A percentile compares a stretch with the other conserved stretches of the same genome.
These are phyloP conservation scores for Monilinia polystroma DNA, from an alignment of 2,329 filamentous ascomycete genomes.

Conservation along the genomic window DNA sequence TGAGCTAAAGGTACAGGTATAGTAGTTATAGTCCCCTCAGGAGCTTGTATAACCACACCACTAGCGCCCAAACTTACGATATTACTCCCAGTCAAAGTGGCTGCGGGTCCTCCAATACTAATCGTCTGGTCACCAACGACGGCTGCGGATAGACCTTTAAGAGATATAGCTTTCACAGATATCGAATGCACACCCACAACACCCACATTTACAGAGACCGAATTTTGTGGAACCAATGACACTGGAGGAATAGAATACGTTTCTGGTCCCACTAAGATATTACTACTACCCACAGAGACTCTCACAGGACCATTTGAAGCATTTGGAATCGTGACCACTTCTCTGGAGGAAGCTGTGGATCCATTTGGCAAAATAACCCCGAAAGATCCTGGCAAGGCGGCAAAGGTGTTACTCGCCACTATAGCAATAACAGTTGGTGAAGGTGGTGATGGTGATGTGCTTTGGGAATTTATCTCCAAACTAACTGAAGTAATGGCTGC, in stretches of 20 bases:
- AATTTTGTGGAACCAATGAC: background rate
- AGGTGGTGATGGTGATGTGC: conserved; percentile 12
- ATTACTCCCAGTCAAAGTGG: conserved; percentile 21
- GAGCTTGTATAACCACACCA: conserved; percentile 24
- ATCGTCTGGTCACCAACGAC: conserved; percentile 23
- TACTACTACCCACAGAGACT: conserved; percentile 23
- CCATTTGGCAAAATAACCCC: conserved; percentile 26
- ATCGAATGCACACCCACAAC: background rate
- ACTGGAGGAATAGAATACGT: conserved; percentile 2
- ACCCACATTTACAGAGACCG: background rate
- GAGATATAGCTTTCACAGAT: background rate
- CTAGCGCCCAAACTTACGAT: conserved; percentile 25
- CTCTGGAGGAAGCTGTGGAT: conserved; percentile 23
- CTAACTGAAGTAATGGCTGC: background rate
- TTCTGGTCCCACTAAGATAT: conserved; percentile 14
- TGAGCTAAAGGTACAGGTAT: conserved; percentile 1
- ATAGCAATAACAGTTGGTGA: conserved; percentile 22
- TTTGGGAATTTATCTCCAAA: background rate
- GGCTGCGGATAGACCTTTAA: conserved; percentile 8
- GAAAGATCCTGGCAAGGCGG: conserved; percentile 25
- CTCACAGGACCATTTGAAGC: conserved; percentile 8
- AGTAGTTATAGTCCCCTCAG: conserved; percentile 25
- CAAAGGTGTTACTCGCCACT: conserved; percentile 24
- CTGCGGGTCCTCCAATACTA: conserved; percentile 23
- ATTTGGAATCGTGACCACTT: conserved; percentile 20